phyloP scores from a whole-genome alignment of 495 filamentous ascomycete genomes.

The Xanthoparmelia taractica region DNA sequence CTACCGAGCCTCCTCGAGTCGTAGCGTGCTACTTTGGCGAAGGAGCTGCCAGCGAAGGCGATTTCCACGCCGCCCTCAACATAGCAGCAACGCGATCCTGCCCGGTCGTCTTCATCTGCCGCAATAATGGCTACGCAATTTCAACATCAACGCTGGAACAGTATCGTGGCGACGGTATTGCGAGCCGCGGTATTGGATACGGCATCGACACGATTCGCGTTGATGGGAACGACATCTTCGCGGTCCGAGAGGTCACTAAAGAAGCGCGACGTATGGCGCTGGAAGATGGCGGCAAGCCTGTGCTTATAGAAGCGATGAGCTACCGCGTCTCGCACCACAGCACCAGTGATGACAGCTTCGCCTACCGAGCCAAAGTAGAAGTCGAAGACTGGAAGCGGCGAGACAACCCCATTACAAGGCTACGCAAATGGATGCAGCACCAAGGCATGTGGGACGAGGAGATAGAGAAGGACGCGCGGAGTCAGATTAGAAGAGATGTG shows the following conservation, averaged over 20 bases:
- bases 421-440: constrained; percentile 87
- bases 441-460: constrained; percentile 76
- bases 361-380: constrained; percentile 86
- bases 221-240: constrained; percentile 96
- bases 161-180: constrained; percentile 95
- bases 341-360: constrained; percentile 95
- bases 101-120: constrained; percentile 88
- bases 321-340: constrained; percentile 97
- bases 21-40: constrained; percentile 93
- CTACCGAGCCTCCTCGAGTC: constrained; percentile 55
- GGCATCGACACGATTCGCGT: constrained; percentile 95
- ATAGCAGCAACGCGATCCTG: constrained; percentile 90
- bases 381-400: constrained; percentile 97
- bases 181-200: constrained; percentile 88
- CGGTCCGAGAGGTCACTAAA: constrained; percentile 76
- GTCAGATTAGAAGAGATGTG: constrained; percentile 60
- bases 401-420: constrained; percentile 85
- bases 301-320: constrained; percentile 93
- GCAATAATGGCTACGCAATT: constrained; percentile 97
- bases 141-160: constrained; percentile 91
- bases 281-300: constrained; percentile 65
- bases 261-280: constrained; percentile 71
- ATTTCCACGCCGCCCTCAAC: constrained; percentile 96
- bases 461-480: constrained; percentile 65
- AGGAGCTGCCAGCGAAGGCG: constrained; percentile 93